Conservation (phyloP, 129 eudicot species). For the Dittrichia graveolens region DNA sequence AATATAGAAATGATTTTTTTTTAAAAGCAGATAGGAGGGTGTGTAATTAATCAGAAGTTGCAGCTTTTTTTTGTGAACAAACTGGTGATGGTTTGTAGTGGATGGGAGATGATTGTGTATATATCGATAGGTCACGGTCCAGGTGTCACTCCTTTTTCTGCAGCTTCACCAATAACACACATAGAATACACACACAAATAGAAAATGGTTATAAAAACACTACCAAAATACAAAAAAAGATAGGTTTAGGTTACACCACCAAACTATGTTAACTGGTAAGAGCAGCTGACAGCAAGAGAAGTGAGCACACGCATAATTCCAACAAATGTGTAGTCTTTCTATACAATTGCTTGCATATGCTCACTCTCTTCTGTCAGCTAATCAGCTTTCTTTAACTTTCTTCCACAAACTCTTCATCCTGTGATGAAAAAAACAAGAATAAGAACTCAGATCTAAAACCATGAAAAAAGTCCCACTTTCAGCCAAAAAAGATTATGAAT, state of each 20-base stretch:
- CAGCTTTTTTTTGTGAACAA: constrained; percentile 21
- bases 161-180: constrained; percentile 19
- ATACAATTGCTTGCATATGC: constrained; percentile 50
- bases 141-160: constrained; percentile 35
- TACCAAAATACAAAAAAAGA: constrained; percentile 2
- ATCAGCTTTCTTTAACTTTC: constrained; percentile 35
- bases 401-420: background rate
- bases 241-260: background rate
- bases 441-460: constrained; percentile 20
- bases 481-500: constrained; percentile 1
- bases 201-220: constrained; percentile 7
- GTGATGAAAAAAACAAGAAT: constrained; percentile 19
- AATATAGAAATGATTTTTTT: too few relatives aligned
- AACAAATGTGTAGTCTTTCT: constrained; percentile 37
- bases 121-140: constrained; percentile 21
- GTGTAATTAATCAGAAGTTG: constrained; percentile 17
- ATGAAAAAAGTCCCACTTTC: constrained; percentile 9
- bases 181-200: constrained; percentile 20
- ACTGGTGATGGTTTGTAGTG: constrained; percentile 27
- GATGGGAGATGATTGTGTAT: constrained; percentile 19
- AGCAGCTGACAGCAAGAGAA: constrained; percentile 58
- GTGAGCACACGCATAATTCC: constrained; percentile 54
- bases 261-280: background rate
- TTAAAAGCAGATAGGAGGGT: background rate
- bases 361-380: constrained; percentile 65